Base-by-base conservation (phyloP, 441 rosid species). In the Melastoma candidum region DNA sequence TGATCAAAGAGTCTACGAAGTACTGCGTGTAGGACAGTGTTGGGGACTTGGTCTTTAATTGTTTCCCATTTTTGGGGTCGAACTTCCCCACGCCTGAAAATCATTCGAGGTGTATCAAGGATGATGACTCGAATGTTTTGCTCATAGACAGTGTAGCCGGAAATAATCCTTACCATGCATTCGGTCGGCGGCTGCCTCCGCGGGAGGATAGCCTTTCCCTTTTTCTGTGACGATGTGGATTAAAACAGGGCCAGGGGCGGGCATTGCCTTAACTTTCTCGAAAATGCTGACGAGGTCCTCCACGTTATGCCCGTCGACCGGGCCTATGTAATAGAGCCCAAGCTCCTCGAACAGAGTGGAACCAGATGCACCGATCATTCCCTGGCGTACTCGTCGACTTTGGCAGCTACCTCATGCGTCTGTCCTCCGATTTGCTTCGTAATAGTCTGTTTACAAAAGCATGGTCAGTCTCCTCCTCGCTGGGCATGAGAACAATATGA, bases 141-240 rank as follows among this genome's bases (percentile, higher is more conserved):
- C 12, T 24, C 22, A 48, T 24, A 0, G 3, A n/a, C 14, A 12
- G 11, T 12, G 25, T 17, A 13, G 2, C 48, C 36, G 7, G 13
- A n/a, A 8, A 26, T 22, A 4, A 47, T n/a, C 3, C 7, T 9
- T 70, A 72, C 84, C 85, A 46, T 77, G 85, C 76, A 71, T 67
- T 36, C 77, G 77, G 53, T 80, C 80, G 2, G 80, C 47, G 1
- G 85, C 78, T 2, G 17, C 26, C 48, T 80, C 78, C 12, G 82
- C 80, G 2, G 74, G 74, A 50, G 67, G 44, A 56, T 80, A 77
- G 25, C 82, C 85, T 63, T 72, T 72, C 13, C 85, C 82, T 63
- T 79, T 76, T 71, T 76, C 82, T 1, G 84, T 76, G 50, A 74
- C 44, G 11, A 72, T 53, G 65, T 79, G 85, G 47, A 79, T 66